These are phyloP conservation scores for Tulasnella sp. DNA, from an alignment of 768 basidiomycete genomes.

Conservation along the genomic window DNA sequence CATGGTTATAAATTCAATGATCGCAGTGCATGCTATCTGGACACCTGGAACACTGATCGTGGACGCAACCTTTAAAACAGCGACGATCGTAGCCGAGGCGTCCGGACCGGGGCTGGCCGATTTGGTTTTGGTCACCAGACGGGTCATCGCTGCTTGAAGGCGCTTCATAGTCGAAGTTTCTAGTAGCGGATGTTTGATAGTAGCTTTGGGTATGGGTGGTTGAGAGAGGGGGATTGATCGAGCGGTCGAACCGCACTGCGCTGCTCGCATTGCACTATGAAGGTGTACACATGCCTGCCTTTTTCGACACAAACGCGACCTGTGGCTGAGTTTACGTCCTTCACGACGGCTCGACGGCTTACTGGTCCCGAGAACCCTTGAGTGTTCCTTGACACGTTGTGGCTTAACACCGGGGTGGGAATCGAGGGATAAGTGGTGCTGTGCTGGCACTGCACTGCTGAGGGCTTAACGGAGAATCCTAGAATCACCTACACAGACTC, in stretches of 20 bases:
- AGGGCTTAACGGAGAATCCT: no score
- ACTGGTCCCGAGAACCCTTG: neutral
- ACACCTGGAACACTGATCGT: neutral
- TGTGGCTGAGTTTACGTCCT: neutral
- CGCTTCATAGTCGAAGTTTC: neutral
- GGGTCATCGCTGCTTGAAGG: neutral
- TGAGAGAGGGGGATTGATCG: neutral
- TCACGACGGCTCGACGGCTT: neutral
- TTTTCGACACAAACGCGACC: neutral
- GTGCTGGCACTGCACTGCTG: neutral
- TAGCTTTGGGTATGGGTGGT: neutral
- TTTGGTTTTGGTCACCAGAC: neutral
- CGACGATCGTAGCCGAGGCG: neutral
- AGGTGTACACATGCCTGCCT: neutral
- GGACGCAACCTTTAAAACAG: neutral
- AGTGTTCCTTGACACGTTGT: neutral
- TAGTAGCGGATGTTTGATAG: neutral
- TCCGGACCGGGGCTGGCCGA: neutral
- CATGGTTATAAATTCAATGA: neutral
- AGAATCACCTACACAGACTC: no score
- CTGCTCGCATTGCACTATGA: neutral
- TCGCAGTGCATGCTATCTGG: neutral
- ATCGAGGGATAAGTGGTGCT: neutral
- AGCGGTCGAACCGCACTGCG: neutral
- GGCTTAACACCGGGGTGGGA: neutral